These are phyloP conservation scores for Tuber umbilicatum DNA, from an alignment of 495 filamentous ascomycete species.

Conservation along the genomic window DNA sequence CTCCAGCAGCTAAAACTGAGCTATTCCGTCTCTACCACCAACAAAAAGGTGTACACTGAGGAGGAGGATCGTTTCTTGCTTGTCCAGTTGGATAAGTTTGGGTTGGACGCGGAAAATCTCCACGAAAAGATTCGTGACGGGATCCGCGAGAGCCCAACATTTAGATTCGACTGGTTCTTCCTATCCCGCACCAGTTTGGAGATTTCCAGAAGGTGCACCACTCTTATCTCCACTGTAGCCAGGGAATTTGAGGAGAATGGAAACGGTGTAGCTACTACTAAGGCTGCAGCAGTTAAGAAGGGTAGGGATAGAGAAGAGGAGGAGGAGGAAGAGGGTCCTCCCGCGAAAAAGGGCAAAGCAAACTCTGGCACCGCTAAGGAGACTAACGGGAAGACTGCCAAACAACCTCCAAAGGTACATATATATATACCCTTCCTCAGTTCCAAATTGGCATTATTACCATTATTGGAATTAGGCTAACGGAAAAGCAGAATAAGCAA, in stretches of 20 bases:
- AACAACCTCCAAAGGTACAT: constrained; percentile 48
- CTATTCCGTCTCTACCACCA: constrained; percentile 96
- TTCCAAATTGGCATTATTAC: neutral
- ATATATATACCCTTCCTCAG: neutral
- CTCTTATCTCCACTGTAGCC: constrained; percentile 84
- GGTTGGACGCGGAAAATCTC: constrained; percentile 75
- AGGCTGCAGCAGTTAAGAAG: constrained; percentile 68
- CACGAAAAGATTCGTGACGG: constrained; percentile 83
- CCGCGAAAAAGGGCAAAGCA: constrained; percentile 83
- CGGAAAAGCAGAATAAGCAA: constrained; percentile 54
- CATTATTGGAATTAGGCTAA: neutral
- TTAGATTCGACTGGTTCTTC: constrained; percentile 99
- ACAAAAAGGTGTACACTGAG: constrained; percentile 99
- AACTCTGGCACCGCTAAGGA: constrained; percentile 55
- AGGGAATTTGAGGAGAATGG: constrained; percentile 79
- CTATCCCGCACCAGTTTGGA: constrained; percentile 88
- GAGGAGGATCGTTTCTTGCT: constrained; percentile 96
- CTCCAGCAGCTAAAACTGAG: constrained; percentile 97
- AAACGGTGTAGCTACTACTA: constrained; percentile 48
- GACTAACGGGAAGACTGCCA: constrained; percentile 46
- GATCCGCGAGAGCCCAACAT: constrained; percentile 87
- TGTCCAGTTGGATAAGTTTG: constrained; percentile 83
- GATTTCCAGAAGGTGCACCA: constrained; percentile 84
- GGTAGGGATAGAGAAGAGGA: constrained; percentile 70
- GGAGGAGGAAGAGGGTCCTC: constrained; percentile 74